phyloP scores from a whole-genome alignment of 1,284 basidiomycete species.

The Tilletia caries region DNA sequence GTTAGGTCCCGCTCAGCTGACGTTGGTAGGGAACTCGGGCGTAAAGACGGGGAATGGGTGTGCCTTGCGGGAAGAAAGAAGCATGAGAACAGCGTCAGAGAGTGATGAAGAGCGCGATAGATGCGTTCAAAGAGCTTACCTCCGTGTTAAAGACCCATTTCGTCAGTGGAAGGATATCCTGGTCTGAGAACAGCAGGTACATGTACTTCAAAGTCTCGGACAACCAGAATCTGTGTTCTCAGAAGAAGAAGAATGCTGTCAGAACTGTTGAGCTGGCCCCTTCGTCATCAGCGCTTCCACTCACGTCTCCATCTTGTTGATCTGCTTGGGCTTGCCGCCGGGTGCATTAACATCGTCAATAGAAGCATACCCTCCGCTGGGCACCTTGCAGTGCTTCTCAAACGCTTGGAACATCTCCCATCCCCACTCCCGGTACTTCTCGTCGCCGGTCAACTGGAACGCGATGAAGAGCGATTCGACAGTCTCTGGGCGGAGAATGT shows the following conservation, averaged over 20 bases:
- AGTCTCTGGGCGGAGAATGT: constrained; percentile 85
- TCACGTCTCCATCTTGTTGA: constrained; percentile 94
- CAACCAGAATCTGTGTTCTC: constrained; percentile 56
- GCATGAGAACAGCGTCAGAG: background rate
- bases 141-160: constrained; percentile 79
- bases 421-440: constrained; percentile 74
- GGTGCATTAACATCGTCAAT: constrained; percentile 69
- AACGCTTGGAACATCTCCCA: constrained; percentile 91
- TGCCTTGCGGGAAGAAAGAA: constrained; percentile 19
- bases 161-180: constrained; percentile 64
- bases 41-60: constrained; percentile 49
- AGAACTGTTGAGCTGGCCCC: background rate
- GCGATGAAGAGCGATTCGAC: constrained; percentile 89
- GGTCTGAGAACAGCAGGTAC: constrained; percentile 80
- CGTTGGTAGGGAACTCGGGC: constrained; percentile 34
- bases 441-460: constrained; percentile 75
- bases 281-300: background rate
- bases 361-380: constrained; percentile 46
- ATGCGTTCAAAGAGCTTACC: background rate
- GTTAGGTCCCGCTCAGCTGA: constrained; percentile 12
- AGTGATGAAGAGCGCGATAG: background rate
- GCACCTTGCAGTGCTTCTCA: constrained; percentile 71
- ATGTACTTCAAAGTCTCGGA: constrained; percentile 92
- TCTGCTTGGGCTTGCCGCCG: constrained; percentile 60
- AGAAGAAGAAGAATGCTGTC: background rate